phyloP scores from a whole-genome alignment of 345 rosid species.

The Citrus inodora region DNA sequence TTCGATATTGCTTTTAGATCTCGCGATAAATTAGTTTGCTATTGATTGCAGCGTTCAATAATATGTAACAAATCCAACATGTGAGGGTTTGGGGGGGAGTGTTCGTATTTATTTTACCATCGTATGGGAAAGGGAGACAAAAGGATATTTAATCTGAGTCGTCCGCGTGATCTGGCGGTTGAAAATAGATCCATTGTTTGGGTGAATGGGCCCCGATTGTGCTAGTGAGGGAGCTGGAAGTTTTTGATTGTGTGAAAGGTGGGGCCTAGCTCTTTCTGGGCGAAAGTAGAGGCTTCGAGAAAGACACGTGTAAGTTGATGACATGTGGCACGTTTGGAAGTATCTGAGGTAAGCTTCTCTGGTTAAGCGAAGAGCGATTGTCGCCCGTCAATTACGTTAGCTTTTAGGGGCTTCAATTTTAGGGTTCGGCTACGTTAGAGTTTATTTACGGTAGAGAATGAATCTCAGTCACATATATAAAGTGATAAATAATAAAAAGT shows the following conservation, averaged over 20 bases:
- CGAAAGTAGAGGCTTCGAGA: conserved; percentile 32
- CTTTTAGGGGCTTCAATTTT: too few species aligned
- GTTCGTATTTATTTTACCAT: not conserved
- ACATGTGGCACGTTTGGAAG: not conserved
- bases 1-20: not conserved
- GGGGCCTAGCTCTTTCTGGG: conserved; percentile 19
- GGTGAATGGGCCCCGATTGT: conserved; percentile 10
- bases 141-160: conserved; percentile 1
- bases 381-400: not conserved
- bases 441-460: fast-evolving
- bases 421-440: fast-evolving
- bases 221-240: not conserved
- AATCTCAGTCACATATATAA: fast-evolving
- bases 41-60: not conserved
- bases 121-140: too few species aligned
- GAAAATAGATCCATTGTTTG: conserved; percentile 11
- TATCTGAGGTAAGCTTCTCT: not conserved
- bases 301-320: conserved; percentile 42
- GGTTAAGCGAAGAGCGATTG: not conserved
- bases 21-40: not conserved
- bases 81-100: not conserved
- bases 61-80: too few species aligned
- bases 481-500: too few species aligned
- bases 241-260: not conserved
- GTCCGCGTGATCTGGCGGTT: conserved; percentile 35